Evolutionary conservation across 805 yeast species (phyloP), one percentile per base, ranked within the genome.

Genomic region (Tanozyma kutaoensis): DNA sequence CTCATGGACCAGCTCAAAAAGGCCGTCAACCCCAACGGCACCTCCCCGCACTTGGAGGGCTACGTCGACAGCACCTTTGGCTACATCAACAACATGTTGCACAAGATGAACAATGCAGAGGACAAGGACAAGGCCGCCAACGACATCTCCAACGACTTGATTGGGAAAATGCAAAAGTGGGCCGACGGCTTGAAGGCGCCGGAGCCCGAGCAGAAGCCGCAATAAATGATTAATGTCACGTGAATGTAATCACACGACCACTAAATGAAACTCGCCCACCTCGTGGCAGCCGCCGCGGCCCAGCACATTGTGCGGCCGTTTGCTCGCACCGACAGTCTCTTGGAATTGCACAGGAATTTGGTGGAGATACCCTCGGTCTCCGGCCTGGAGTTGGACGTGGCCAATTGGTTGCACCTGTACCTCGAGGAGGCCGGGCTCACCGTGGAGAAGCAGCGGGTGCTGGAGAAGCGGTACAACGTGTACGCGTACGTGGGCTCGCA

Each of bases 401-500:
- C 65, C 2, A 30, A 41, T 3, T 68, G 39, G 34, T 39, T 72
- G 24, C 38, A 45, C 17, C 31, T 35, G 3, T 68, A 62, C 34
- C 52, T 72, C 20, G 39, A 41, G 14, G 24, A 32, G 2, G 42
- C 43, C 11, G 76, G 75, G 2, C 57, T 72, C 29, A 69, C 70
- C 0, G 77, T 73, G 3, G 74, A 74, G 37, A 27, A 43, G 16
- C 55, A 58, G 24, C 34, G 46, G 8, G 54, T 62, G 11, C 23
- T 12, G 15, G 17, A 22, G 12, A 37, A 40, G 5, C 57, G 77
- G 26, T 42, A 47, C 38, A 71, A 75, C 39, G 52, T 76, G 20
- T 76, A 66, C 38, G 80, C 79, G 4, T 75, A 72, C 39, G 33
- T 47, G 6, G 72, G 74, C 1, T 30, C 37, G 2, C 40, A 42